Evolutionary conservation across 2,329 filamentous ascomycete genomes (phyloP).

Genomic region (Karstenula rhodostoma): DNA sequence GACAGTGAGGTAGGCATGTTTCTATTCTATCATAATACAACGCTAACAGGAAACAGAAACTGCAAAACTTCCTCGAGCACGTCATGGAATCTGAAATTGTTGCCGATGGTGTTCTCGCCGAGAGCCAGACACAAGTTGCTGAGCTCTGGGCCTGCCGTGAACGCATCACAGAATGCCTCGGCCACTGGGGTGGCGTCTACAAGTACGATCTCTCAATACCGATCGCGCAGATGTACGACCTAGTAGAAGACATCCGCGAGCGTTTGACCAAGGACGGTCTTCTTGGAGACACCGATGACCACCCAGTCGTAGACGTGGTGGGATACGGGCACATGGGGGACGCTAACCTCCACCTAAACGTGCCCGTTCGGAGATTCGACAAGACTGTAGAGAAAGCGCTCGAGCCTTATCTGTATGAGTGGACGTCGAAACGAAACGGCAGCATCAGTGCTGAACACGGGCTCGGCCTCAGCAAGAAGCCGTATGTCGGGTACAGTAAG

Average conservation of each 20-base stretch:
- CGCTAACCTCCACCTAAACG: slow-evolving; percentile 92
- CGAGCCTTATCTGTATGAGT: slow-evolving; percentile 97
- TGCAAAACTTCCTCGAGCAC: slow-evolving; percentile 87
- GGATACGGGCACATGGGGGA: slow-evolving; percentile 99
- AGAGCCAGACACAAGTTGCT: slow-evolving; percentile 89
- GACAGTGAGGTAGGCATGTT: slow-evolving; percentile 67
- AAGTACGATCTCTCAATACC: slow-evolving; percentile 99
- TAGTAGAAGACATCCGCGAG: slow-evolving; percentile 85
- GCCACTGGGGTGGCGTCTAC: slow-evolving; percentile 93
- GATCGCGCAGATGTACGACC: slow-evolving; percentile 81
- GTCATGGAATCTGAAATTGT: slow-evolving; percentile 91
- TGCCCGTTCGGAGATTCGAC: slow-evolving; percentile 83
- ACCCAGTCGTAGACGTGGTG: slow-evolving; percentile 87
- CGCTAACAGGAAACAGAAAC: slow-evolving; percentile 65
- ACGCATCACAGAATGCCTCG: slow-evolving; percentile 86
- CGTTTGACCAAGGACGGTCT: slow-evolving; percentile 78
- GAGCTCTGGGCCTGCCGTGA: slow-evolving; percentile 92
- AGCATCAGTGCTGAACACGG: slow-evolving; percentile 98
- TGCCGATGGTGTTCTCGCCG: slow-evolving; percentile 86
- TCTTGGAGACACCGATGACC: slow-evolving; percentile 73
- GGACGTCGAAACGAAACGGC: slow-evolving; percentile 86
- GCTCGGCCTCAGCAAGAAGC: slow-evolving; percentile 92
- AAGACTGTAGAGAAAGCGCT: slow-evolving; percentile 85
- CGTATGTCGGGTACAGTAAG: slow-evolving; percentile 91
- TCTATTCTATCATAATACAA: no score